Conservation (phyloP, 208 protist species). For the Wallacemonas sp. region DNA sequence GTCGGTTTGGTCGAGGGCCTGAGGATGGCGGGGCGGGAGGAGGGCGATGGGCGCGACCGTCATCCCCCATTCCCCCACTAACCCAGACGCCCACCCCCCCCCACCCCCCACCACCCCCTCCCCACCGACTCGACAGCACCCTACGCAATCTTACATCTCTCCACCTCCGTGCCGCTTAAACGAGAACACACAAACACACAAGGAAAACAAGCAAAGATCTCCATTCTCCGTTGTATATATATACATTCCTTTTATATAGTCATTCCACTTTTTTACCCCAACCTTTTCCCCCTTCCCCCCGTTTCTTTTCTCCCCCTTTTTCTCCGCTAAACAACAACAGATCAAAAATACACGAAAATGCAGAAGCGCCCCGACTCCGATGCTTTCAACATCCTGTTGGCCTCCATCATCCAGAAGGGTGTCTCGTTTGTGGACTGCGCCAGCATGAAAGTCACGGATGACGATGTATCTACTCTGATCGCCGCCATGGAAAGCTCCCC, state of each 20-base stretch:
- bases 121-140: neutral
- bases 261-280: constrained; percentile 13
- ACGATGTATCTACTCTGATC: constrained; percentile 58
- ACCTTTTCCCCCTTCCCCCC: neutral
- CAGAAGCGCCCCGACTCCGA: constrained; percentile 10
- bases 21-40: neutral
- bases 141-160: no score
- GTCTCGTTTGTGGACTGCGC: constrained; percentile 43
- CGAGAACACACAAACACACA: no score
- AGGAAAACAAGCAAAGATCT: constrained; percentile 13
- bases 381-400: constrained; percentile 45
- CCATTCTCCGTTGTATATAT: constrained; percentile 12
- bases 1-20: no score
- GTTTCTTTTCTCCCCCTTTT: constrained; percentile 7
- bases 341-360: constrained; percentile 20
- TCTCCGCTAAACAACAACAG: neutral
- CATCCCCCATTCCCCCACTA: constrained; percentile 15
- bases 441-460: constrained; percentile 40
- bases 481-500: constrained; percentile 60
- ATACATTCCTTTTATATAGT: constrained; percentile 17
- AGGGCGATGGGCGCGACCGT: constrained; percentile 14
- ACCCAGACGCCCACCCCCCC: neutral
- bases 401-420: constrained; percentile 42
- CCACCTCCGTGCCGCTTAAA: no score
- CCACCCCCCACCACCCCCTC: neutral